phyloP scores from a whole-genome alignment of 768 basidiomycete species.

The Podaxis sp. region DNA sequence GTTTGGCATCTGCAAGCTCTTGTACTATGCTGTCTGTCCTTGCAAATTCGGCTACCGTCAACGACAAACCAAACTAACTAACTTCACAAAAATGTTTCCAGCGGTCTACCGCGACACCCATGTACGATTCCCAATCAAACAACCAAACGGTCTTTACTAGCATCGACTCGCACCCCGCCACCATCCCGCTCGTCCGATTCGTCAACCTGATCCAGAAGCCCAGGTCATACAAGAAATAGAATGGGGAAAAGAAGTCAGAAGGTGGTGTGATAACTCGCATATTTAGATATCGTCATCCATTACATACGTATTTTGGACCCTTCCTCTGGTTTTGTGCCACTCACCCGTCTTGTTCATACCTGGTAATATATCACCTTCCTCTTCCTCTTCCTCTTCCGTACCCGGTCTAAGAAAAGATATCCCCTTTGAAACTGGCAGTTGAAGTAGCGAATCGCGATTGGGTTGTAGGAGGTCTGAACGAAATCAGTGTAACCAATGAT shows the following conservation, averaged over 20 bases:
- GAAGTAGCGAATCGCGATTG: neutral
- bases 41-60: neutral
- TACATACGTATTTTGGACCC: neutral
- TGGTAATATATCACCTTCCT: slow-evolving; percentile 9
- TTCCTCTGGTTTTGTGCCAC: neutral
- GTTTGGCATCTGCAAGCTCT: slow-evolving; percentile 1
- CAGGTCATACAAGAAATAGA: neutral
- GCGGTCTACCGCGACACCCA: neutral
- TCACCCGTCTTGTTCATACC: neutral
- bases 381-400: neutral
- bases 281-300: neutral
- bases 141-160: neutral
- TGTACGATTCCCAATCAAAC: neutral
- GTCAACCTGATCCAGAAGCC: neutral
- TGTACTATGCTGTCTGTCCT: neutral
- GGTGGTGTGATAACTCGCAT: neutral
- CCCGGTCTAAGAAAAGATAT: no score
- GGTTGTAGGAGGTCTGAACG: neutral
- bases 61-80: neutral
- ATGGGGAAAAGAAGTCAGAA: neutral
- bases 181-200: neutral
- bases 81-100: neutral
- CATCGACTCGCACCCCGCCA: neutral
- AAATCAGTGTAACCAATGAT: no score
- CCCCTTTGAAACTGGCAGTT: neutral